Evolutionary conservation across 2,329 filamentous ascomycete species (phyloP).

Genomic region (Trichoderma afroharzianum): DNA sequence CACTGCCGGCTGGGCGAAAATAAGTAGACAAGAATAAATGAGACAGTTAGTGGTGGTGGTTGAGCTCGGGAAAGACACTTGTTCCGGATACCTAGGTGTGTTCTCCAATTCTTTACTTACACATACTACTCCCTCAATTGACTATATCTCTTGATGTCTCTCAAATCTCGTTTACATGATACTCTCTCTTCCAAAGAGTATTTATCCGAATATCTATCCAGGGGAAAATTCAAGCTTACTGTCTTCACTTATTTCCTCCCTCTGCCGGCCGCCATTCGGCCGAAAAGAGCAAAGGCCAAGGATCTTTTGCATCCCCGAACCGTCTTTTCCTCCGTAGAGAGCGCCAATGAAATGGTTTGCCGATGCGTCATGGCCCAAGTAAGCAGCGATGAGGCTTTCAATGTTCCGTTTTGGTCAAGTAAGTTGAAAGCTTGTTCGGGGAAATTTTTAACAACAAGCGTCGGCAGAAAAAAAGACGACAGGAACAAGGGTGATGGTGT

Average conservation of each 20-base stretch:
- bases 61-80: background rate
- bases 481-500: constrained; percentile 14
- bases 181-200: background rate
- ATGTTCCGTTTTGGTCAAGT: background rate
- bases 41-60: background rate
- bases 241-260: background rate
- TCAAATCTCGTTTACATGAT: background rate
- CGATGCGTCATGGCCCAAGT: background rate
- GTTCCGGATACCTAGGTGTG: background rate
- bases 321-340: background rate
- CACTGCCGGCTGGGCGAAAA: constrained; percentile 5
- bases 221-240: background rate
- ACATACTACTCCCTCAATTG: background rate
- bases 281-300: background rate
- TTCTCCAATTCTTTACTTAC: background rate
- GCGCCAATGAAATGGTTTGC: background rate
- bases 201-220: background rate
- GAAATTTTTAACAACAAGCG: background rate
- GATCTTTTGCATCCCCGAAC: background rate
- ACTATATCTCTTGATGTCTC: background rate
- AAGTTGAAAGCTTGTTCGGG: background rate
- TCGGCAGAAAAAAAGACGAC: constrained; percentile 1
- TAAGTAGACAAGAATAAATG: background rate
- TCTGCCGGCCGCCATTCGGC: background rate
- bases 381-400: background rate